A percentile compares a stretch with the other conserved stretches of the same genome.
Conservation (phyloP, 1,284 basidiomycete species). For the Earliella scabrosa region DNA sequence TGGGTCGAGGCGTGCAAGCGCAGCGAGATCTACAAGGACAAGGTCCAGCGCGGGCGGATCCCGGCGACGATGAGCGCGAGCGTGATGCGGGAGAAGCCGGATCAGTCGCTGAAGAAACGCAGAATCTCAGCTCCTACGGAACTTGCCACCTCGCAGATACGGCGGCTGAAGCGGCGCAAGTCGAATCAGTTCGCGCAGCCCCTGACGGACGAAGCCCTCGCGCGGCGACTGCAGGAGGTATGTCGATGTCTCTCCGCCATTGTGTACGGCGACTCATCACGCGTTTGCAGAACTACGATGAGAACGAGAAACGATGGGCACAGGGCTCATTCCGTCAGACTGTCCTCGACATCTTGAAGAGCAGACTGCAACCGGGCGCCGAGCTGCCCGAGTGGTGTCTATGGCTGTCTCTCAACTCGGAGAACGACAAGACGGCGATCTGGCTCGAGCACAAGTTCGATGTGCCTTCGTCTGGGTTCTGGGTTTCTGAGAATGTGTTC, state of each 20-base stretch:
- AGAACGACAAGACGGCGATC: constrained; percentile 73
- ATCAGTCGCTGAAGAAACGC: constrained; percentile 29
- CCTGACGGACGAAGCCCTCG: constrained; percentile 66
- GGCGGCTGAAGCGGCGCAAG: constrained; percentile 49
- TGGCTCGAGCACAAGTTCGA: constrained; percentile 78
- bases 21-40: constrained; percentile 62
- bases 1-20: constrained; percentile 64
- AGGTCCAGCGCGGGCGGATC: constrained; percentile 45
- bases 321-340: constrained; percentile 64
- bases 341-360: constrained; percentile 46
- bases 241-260: background rate
- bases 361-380: constrained; percentile 29
- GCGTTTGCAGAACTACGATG: constrained; percentile 62
- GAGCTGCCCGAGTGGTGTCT: constrained; percentile 50
- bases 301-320: constrained; percentile 71
- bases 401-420: constrained; percentile 76
- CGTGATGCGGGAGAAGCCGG: background rate
- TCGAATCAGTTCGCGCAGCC: constrained; percentile 52
- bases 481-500: constrained; percentile 62
- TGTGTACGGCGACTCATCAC: background rate
- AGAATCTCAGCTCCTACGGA: constrained; percentile 28
- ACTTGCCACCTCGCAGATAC: constrained; percentile 9
- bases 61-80: constrained; percentile 21
- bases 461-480: constrained; percentile 62
- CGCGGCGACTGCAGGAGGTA: constrained; percentile 69